These are phyloP conservation scores for Talaromyces funiculosus DNA, from an alignment of 2,329 filamentous ascomycete genomes.

Conservation along the genomic window DNA sequence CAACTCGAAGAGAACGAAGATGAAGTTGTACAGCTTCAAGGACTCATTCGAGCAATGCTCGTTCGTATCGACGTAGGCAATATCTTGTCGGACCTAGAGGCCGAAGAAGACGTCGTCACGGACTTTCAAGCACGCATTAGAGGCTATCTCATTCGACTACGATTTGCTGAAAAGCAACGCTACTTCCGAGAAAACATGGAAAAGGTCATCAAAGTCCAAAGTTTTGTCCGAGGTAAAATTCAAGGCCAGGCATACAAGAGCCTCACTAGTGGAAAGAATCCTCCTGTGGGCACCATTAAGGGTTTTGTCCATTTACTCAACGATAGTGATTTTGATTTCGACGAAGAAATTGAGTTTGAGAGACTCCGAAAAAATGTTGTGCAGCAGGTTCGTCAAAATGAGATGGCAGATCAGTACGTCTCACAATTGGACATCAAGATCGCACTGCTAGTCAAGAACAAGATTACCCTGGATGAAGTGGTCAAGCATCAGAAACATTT, in stretches of 20 bases:
- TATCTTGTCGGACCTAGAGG: slow-evolving; percentile 70
- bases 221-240: slow-evolving; percentile 87
- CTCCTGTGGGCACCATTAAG: slow-evolving; percentile 92
- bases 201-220: slow-evolving; percentile 97
- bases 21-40: slow-evolving; percentile 66
- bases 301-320: slow-evolving; percentile 97
- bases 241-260: slow-evolving; percentile 98
- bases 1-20: slow-evolving; percentile 64
- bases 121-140: slow-evolving; percentile 70
- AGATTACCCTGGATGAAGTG: slow-evolving; percentile 96
- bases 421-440: slow-evolving; percentile 99
- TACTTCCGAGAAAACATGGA: slow-evolving; percentile 97
- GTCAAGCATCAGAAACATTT: slow-evolving; percentile 96
- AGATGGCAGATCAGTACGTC: slow-evolving; percentile 95
- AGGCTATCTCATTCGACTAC: slow-evolving; percentile 65
- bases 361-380: slow-evolving; percentile 91
- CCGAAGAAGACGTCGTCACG: slow-evolving; percentile 70
- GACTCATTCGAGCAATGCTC: slow-evolving; percentile 71
- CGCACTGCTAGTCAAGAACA: slow-evolving; percentile 96
- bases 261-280: slow-evolving; percentile 91
- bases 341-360: slow-evolving; percentile 97
- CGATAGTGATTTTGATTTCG: slow-evolving; percentile 97
- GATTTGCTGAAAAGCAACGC: slow-evolving; percentile 76
- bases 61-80: slow-evolving; percentile 67
- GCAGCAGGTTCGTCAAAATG: slow-evolving; percentile 93